Percentiles rank a stretch among this genome's conserved stretches.
These are phyloP conservation scores for Fraxinus angustifolia DNA, from an alignment of 305 asterid genomes.

Conservation along the genomic window DNA sequence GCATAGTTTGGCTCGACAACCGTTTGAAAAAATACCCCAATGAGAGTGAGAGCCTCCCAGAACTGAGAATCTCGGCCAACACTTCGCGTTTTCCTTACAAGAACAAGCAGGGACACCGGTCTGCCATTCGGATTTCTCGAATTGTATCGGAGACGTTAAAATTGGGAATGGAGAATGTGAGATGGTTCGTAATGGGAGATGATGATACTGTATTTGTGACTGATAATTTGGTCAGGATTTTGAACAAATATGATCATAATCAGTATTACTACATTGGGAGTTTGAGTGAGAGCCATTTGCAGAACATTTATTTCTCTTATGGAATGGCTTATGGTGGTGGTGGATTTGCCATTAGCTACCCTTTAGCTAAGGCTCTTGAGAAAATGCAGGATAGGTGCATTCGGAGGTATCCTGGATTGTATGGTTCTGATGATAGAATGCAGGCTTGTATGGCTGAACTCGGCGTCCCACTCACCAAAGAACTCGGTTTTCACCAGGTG, in stretches of 20 bases:
- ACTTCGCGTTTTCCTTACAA: slow-evolving; percentile 19
- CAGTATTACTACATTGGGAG: slow-evolving; percentile 60
- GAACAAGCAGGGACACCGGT: slow-evolving; percentile 21
- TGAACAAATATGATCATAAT: slow-evolving; percentile 60
- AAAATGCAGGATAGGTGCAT: slow-evolving; percentile 65
- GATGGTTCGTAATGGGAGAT: slow-evolving; percentile 79
- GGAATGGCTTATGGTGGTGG: slow-evolving; percentile 77
- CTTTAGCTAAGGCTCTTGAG: slow-evolving; percentile 56
- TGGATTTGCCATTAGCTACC: slow-evolving; percentile 71
- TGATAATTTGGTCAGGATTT: slow-evolving; percentile 57
- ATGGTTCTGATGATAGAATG: slow-evolving; percentile 64
- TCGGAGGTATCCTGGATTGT: slow-evolving; percentile 56
- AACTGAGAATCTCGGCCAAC: slow-evolving; percentile 23
- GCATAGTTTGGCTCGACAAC: slow-evolving; percentile 29
- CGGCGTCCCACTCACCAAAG: slow-evolving; percentile 72
- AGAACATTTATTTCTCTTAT: slow-evolving; percentile 38
- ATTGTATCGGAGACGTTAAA: slow-evolving; percentile 28
- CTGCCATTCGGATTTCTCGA: slow-evolving; percentile 30
- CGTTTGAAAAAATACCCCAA: neutral
- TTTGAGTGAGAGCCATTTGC: slow-evolving; percentile 34
- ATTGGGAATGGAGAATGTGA: slow-evolving; percentile 28
- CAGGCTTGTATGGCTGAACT: slow-evolving; percentile 77
- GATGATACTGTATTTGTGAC: slow-evolving; percentile 66
- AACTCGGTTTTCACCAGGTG: slow-evolving; percentile 74
- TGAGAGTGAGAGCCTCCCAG: slow-evolving; percentile 9